Evolutionary conservation across 1,284 basidiomycete genomes (phyloP), one percentile per base, ranked within the genome.

Genomic region (Ceraceosorus guamensis): DNA sequence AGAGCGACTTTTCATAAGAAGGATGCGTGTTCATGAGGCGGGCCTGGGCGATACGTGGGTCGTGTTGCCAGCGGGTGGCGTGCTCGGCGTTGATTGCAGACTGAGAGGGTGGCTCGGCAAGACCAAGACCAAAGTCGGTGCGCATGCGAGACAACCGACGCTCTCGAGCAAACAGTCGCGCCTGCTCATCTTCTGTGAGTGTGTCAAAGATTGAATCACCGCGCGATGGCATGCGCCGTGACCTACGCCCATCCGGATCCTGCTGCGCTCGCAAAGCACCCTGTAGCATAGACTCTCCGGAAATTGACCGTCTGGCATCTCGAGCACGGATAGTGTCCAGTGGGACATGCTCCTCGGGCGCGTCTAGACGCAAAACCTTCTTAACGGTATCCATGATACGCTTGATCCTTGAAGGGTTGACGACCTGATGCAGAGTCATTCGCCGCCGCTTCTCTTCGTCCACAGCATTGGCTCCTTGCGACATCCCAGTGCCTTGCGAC

Each of bases 1-100:
- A 96, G 66, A 96, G 87, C 0, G 88, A 85, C 70, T 86, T 87
- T 78, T 97, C 93, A 70, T 88, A 98, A 0, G 86, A 84, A 0
- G 93, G 91, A 78, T 97, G 87, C 47, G 86, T 83, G 2, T 84
- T 84, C 64, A 97, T 95, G 73, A 95, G 90, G 63, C 89, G 87
- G 0, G 88, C 87, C 70, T 87, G 87, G 70, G 84, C 84, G 11
- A 88, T 88, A n/a, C 85, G 82, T 7, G 83, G 83, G 75, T 95
- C 88, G 56, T 85, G 82, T 43, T 58, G 35, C 2, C 60, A 81
- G 79, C 24, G 81, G 8, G 61, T 60, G 48, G 57, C 46, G 49
- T 75, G 70, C 7, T 62, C 57, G 1, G 57, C 53, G n/a, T 66
- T 34, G 32, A 66, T 62, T 14, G 63, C 55, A 8, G 59, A 60